Conservation (phyloP, 2,329 filamentous ascomycete species). For the Neurospora sp. region DNA sequence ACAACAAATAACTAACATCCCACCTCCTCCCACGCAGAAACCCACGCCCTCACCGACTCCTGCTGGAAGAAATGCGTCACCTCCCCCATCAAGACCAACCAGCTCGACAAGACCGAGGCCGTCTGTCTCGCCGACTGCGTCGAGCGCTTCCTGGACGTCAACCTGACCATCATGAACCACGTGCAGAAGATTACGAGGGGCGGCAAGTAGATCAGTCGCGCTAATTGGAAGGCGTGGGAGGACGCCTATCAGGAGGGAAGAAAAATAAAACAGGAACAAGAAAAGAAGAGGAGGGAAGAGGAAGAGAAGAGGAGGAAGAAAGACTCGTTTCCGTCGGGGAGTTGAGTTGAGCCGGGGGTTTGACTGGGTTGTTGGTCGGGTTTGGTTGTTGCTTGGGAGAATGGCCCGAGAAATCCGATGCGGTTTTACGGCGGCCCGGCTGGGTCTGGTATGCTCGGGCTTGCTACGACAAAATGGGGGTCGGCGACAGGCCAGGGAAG, state of each 20-base stretch:
- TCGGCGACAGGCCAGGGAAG: no score
- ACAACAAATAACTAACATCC: neutral
- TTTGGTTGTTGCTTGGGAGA: no score
- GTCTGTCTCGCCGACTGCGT: constrained; percentile 86
- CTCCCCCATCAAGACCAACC: constrained; percentile 56
- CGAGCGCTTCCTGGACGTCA: constrained; percentile 85
- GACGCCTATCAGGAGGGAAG: neutral
- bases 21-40: neutral
- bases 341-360: neutral
- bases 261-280: neutral
- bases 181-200: constrained; percentile 49
- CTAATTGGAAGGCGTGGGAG: neutral
- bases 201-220: constrained; percentile 10
- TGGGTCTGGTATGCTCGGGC: neutral
- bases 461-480: neutral
- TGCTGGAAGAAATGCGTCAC: constrained; percentile 96
- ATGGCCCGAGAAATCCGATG: neutral
- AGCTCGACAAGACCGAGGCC: constrained; percentile 70
- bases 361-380: neutral
- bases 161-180: constrained; percentile 75
- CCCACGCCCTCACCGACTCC: constrained; percentile 51
- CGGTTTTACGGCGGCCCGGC: neutral
- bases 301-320: neutral
- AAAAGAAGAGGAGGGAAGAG: neutral
- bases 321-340: neutral